Percentiles rank a stretch among this genome's conserved stretches.
Conservation (phyloP, 805 yeast genomes). For the Kodamaea kaohsiungensis region DNA sequence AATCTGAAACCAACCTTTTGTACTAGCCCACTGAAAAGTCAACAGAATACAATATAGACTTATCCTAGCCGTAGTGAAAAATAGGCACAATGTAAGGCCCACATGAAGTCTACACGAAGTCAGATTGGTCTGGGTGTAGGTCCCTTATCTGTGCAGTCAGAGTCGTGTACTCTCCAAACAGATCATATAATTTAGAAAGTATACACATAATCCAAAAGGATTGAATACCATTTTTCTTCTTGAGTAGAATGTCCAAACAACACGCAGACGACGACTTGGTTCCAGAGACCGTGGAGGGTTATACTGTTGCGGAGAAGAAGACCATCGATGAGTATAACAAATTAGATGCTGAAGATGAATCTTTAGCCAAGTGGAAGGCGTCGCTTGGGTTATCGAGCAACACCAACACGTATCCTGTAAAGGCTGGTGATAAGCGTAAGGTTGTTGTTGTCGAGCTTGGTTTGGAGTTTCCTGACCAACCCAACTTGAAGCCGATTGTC, state of each 20-base stretch:
- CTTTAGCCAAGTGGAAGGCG: conserved; percentile 88
- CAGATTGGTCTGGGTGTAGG: background rate
- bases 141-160: background rate
- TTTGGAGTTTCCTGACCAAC: conserved; percentile 62
- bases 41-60: background rate
- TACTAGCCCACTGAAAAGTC: background rate
- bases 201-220: conserved; percentile 1
- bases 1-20: background rate
- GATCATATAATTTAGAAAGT: conserved; percentile 1
- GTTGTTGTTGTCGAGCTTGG: conserved; percentile 82
- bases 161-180: conserved; percentile 5
- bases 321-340: conserved; percentile 80
- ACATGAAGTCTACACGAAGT: background rate
- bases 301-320: conserved; percentile 67
- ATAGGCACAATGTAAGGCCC: background rate
- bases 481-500: conserved; percentile 57
- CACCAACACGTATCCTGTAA: conserved; percentile 55
- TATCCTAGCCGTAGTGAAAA: background rate
- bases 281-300: conserved; percentile 65
- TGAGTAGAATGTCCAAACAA: conserved; percentile 19
- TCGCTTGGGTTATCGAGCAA: conserved; percentile 74
- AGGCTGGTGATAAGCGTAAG: conserved; percentile 68
- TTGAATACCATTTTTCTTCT: background rate
- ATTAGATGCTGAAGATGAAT: conserved; percentile 87
- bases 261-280: conserved; percentile 53